Evolutionary conservation across 2,329 filamentous ascomycete species (phyloP), one percentile per base, ranked within the genome.

Genomic region (Fusarium domesticum): DNA sequence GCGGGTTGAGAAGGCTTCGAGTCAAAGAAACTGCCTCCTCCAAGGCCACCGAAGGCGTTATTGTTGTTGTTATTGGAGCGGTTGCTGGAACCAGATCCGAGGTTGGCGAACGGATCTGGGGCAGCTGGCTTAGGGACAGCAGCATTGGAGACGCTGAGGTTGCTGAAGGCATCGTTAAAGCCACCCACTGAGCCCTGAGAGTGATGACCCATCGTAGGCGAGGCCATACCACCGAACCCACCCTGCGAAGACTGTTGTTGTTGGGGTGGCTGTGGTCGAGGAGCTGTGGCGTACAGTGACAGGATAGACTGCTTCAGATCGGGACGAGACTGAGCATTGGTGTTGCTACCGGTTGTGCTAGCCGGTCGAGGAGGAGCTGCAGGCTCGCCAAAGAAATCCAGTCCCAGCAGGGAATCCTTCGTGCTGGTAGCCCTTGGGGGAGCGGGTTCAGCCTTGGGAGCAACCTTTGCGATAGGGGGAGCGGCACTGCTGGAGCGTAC

Each of bases 301-400:
- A 98, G 72, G 48, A 98, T 98, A 3, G 92, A 97, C 68, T 96
- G 92, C 70, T 98, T 98, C 48, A 98, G 74, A 64, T 98, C 93
- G 3, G 92, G 91, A 50, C 93, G 79, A 35, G 90, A 95, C 57
- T 87, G 84, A 11, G 78, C 77, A 15, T 74, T 74, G 3, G 76
- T 65, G 5, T 77, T 71, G 11, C 83, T 79, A 15, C 84, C 82
- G 5, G 84, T 80, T 16, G 89, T 89, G 69, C 89, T 96, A 6
- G 88, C 81, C n/a, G 91, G 87, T 41, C 90, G 80, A 41, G 84
- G 82, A n/a, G 89, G 81, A 8, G 87, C 76, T 28, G 84, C 74
- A 32, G 85, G 73, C 40, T 83, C 82, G 30, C 89, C 90, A 49
- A 98, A 84, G 67, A 98, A 96, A 66, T 98, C 92, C 39, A 98